A percentile compares a stretch with the other conserved stretches of the same genome.
Evolutionary conservation across 2,329 filamentous ascomycete species (phyloP).

Genomic region (Scortechinia acanthostroma): DNA sequence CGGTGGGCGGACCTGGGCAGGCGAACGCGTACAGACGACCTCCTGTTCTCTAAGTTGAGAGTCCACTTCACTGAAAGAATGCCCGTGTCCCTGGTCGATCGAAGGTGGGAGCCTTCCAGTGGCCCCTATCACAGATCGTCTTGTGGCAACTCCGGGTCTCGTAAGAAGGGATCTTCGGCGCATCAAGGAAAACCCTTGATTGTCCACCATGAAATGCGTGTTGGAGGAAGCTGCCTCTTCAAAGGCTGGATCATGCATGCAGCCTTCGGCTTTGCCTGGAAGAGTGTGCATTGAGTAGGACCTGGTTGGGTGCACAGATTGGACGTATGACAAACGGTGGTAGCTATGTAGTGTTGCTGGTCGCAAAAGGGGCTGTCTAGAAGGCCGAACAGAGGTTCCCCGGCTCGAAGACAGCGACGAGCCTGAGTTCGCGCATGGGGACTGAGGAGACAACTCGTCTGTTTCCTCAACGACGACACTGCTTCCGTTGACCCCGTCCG

Average conservation of each 20-base stretch:
- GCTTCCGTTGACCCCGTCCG: neutral
- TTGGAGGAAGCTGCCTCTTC: conserved; percentile 19
- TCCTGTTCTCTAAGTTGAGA: too few species aligned
- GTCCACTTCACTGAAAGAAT: neutral
- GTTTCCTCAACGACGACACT: neutral
- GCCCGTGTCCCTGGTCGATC: neutral
- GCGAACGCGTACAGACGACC: neutral
- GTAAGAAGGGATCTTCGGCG: conserved; percentile 23
- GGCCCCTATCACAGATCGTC: conserved; percentile 13
- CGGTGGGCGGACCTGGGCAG: conserved; percentile 9
- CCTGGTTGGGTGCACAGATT: conserved; percentile 10
- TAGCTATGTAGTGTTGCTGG: neutral
- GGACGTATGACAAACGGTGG: neutral
- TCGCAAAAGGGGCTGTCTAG: neutral
- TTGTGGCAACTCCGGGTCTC: conserved; percentile 20
- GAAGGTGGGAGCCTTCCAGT: neutral
- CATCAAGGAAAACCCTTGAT: conserved; percentile 21
- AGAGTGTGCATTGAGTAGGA: conserved; percentile 18
- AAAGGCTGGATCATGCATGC: conserved; percentile 12
- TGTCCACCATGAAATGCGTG: conserved; percentile 18
- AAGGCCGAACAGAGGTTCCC: neutral
- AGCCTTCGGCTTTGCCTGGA: conserved; percentile 11
- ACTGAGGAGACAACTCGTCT: neutral
- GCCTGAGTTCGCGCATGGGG: neutral
- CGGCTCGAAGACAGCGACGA: neutral